Evolutionary conservation across 352 stramenopile genomes (phyloP), one percentile per base, ranked within the genome.

Genomic region (Phytophthora constricta): DNA sequence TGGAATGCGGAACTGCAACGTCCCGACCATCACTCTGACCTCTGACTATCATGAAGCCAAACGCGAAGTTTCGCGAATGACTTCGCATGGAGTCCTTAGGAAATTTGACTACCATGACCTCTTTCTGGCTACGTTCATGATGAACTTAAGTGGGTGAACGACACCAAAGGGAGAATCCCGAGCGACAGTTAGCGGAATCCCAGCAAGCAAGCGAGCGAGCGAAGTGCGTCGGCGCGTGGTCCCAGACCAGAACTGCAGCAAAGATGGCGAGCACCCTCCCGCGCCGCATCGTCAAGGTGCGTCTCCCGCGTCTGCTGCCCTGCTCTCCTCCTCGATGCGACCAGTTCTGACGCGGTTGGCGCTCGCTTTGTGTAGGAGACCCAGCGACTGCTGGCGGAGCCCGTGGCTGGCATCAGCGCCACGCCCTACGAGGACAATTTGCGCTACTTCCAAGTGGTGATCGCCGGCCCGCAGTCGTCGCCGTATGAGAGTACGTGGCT

Each of bases 401-500:
- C 96, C 74, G 92, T 99, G 33, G 84, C 95, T 50, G 97, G 97
- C 43, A 99, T 99, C 57, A 98, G 87, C 58, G 97, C 97, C 33
- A 98, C 91, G 43, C 97, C 97, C 23, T 99, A 99, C 73, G 86
- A 97, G 68, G 97, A 99, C 80, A 99, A 99, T 78, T 82, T 99
- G 9, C 90, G 97, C 53, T 99, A 99, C 80, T 99, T 99, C 77
- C 95, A 98, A 55, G 97, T 99, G 31, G 93, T 98, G 39, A 98
- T 99, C 69, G 93, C 97, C 56, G 97, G 97, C n/a, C 97, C 97
- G 28, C 80, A 93, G 57, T 96, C 98, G 65, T 98, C 96, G 27
- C 96, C 96, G 2, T 99, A 99, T 69, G 94, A 98, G 77, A 88
- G 91, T 95, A 73, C 68, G 87, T 87, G 34, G 25, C 19, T 72